Base-by-base conservation (phyloP, 495 filamentous ascomycete species). In the Cenococcum geophilum region DNA sequence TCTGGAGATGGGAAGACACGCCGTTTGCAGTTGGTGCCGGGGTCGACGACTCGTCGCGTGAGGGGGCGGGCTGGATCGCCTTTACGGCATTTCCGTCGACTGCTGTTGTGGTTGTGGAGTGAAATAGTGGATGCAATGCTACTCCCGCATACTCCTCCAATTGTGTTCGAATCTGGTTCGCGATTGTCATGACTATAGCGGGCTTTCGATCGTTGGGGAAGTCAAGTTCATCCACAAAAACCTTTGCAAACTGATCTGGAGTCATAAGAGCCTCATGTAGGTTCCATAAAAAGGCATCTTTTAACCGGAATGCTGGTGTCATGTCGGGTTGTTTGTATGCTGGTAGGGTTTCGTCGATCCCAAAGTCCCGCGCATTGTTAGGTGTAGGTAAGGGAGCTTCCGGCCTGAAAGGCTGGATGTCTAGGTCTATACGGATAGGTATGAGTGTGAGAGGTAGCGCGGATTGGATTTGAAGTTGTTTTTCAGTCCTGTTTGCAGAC, bases 281-380 rank as follows among this genome's bases (percentile, higher is more conserved):
- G 70, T 99, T 99, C 93, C 93, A 99, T 23, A 97, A 74, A 70
- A 99, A 97, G 25, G 86, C 87, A 65, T 99, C 93, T 72, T 95
- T 91, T 36, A 99, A 79, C 50, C 92, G 81, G 72, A 87, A 96
- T 3, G 88, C 84, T 16, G 91, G 86, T 22, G 90, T 86, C 51
- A 82, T 75, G 43, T 97, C 92, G 32, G 85, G 87, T 23, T 78
- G 76, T 66, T 82, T 83, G 75, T 92, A 96, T n/a, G 85, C 83
- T 5, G 89, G 85, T 58, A 89, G 74, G 16, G 80, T 77, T 55
- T 83, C 78, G 66, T 85, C 85, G 60, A 89, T 81, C 32, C 73
- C 75, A 43, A 82, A 80, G 67, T 87, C 84, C 63, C 79, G 78
- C 11, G 80, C 74, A 53, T 82, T 81, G 60, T 80, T 77, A 11